Base-by-base conservation (phyloP, 768 basidiomycete genomes). In the Agrocybe praecox region DNA sequence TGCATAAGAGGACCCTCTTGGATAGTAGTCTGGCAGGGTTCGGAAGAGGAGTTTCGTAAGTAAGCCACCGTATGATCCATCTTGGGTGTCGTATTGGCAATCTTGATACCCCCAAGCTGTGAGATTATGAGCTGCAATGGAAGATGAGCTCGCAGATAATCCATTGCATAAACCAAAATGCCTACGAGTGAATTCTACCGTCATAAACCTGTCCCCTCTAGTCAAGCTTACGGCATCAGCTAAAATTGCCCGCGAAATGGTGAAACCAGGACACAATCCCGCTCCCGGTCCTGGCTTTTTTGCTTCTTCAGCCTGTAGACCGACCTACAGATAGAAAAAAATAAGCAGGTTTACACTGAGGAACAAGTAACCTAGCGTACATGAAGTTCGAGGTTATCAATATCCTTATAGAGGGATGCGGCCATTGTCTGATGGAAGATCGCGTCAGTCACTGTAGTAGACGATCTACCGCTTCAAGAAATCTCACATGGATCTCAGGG, bases 221-320 rank as follows among this genome's bases (percentile, higher is more conserved):
- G 82, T 84, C 55, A 94, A 75, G 59, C 80, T 84, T 33, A 92
- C 86, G 1, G 90, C 91, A 66, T 92, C 90, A 11, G 86, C 79
- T 14, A 95, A 76, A 60, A 95, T 94, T n/a, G 90, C 89, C 44
- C 92, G 80, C 7, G 90, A 90, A 60, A 91, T 88, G 5, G 92
- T 93, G 73, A 86, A 92, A 23, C 90, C 89, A 5, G 90, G 90
- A 67, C 90, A 92, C 5, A 93, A 67, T 11, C 91, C 92, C 6
- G 89, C 86, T 7, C 90, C 92, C 1, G 84, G 80, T 21, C 77
- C 76, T 6, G 85, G 81, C 2, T 63, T 58, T 65, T 92, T 93
- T 2, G 88, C 65, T 62, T 92, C 77, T 68, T 94, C 92, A 6
- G 89, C 88, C 72, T 87, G 86, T 26, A 89, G 70, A 10, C 88